Percentiles rank a stretch among this genome's conserved stretches.
Evolutionary conservation across 495 filamentous ascomycete genomes (phyloP).

Genomic region (Bombardia bombarda): DNA sequence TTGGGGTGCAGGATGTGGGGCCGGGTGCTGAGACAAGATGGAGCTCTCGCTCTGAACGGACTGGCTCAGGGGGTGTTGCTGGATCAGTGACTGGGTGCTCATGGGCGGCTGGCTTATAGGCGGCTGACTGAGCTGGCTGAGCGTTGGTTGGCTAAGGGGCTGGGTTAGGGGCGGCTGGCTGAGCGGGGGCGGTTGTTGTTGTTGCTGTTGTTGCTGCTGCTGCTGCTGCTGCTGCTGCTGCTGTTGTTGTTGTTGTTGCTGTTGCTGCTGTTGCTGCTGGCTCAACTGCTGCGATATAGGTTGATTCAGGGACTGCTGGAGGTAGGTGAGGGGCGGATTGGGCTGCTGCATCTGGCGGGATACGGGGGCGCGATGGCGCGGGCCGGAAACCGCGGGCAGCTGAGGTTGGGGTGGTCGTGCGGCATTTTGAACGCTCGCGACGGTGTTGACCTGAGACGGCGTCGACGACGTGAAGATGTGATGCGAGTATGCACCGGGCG

Average conservation of each 20-base stretch:
- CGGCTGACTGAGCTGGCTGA: conserved; percentile 20
- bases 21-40: conserved; percentile 21
- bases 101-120: conserved; percentile 14
- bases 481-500: conserved; percentile 16
- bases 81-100: conserved; percentile 11
- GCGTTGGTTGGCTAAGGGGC: conserved; percentile 13
- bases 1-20: conserved; percentile 18
- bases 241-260: conserved; percentile 16
- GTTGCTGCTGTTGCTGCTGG: conserved; percentile 12
- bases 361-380: conserved; percentile 28
- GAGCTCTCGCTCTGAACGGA: conserved; percentile 21
- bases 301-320: conserved; percentile 28
- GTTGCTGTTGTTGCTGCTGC: conserved; percentile 13
- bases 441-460: conserved; percentile 27
- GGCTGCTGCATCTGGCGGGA: conserved; percentile 24
- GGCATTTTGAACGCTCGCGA: conserved; percentile 31
- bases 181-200: conserved; percentile 14
- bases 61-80: conserved; percentile 14
- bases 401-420: conserved; percentile 27
- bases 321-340: conserved; percentile 17
- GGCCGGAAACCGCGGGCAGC: conserved; percentile 25
- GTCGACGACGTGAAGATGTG: conserved; percentile 29
- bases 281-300: conserved; percentile 14
- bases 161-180: conserved; percentile 14
- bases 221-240: conserved; percentile 10